phyloP scores from a whole-genome alignment of 2,329 filamentous ascomycete genomes.

The Paracamarosporium sp. region DNA sequence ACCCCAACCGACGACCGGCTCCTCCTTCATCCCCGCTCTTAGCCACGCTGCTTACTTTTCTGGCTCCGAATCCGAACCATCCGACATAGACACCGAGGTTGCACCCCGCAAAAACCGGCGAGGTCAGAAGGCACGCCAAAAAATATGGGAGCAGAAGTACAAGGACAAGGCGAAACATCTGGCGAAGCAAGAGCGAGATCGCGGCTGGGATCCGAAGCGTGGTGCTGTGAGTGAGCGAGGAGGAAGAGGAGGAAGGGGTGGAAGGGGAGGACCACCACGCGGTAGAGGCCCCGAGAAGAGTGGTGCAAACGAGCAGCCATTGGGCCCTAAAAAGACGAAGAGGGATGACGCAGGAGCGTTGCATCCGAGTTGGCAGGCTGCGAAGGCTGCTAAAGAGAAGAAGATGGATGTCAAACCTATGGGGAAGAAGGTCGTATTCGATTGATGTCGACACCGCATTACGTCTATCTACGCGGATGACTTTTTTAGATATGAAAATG shows the following conservation, averaged over 20 bases:
- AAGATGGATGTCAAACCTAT: slow-evolving; percentile 57
- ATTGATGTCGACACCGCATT: no score
- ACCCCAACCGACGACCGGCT: slow-evolving; percentile 51
- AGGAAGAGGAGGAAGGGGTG: slow-evolving; percentile 29
- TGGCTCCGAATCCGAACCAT: slow-evolving; percentile 75
- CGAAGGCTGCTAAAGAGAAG: slow-evolving; percentile 65
- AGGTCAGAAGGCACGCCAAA: slow-evolving; percentile 78
- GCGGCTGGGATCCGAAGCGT: slow-evolving; percentile 65
- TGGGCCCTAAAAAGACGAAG: slow-evolving; percentile 36
- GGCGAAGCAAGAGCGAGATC: slow-evolving; percentile 55
- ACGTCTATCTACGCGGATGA: no score
- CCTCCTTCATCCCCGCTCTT: slow-evolving; percentile 72
- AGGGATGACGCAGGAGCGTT: slow-evolving; percentile 60
- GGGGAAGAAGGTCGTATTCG: slow-evolving; percentile 69
- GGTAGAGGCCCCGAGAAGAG: slow-evolving; percentile 36
- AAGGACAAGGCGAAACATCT: slow-evolving; percentile 74
- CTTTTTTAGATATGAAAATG: no score
- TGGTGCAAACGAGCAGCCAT: slow-evolving; percentile 39
- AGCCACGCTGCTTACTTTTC: slow-evolving; percentile 81
- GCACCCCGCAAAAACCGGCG: slow-evolving; percentile 72
- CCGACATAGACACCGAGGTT: slow-evolving; percentile 60
- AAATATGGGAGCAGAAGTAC: slow-evolving; percentile 82
- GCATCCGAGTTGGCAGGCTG: slow-evolving; percentile 71
- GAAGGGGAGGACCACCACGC: slow-evolving; percentile 15
- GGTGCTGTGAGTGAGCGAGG: slow-evolving; percentile 56